Evolutionary conservation across 805 yeast species (phyloP), one percentile per base, ranked within the genome.

Genomic region (Saccharomycopsis oosterbeekiorum): DNA sequence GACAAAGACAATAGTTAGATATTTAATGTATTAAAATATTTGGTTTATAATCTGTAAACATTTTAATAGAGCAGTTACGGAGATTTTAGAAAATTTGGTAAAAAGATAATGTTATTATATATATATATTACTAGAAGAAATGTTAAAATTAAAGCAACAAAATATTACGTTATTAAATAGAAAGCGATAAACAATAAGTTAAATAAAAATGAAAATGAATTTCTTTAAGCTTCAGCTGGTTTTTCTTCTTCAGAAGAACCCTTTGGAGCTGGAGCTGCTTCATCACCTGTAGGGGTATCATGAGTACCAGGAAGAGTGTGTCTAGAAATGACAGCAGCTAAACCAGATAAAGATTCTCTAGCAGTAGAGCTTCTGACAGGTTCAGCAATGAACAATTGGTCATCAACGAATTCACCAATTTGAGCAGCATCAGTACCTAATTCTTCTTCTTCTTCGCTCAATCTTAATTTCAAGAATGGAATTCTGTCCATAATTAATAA

Each of bases 351-450:
- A 11, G 65, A 62, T 51, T 40, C 55, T 51, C 58, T 62, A 21
- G 62, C 56, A 37, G 59, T 61, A 55, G 62, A 42, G 61, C 90
- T 84, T 77, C 93, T 84, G 63, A 86, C 78, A 65, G 96, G 94
- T 76, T 88, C 91, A 67, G 91, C 84, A 62, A 87, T 84, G 74
- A 80, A 88, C 67, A 79, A 80, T 61, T 79, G 81, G 66, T 85
- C 89, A 62, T 75, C 77, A 63, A 96, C 88, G 72, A 83, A 84
- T 74, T 92, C 98, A 68, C 97, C 97, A 70, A 91, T 89, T 78
- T 92, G 91, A 21, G 90, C 84, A 65, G 85, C 80, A 75, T 93
- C 99, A 37, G 94, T 86, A 64, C 98, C 97, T 67, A 85, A 70
- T 66, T 85, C 83, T 76, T 93, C 98, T 72, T 88, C 93, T 65